Conservation (phyloP, 805 yeast species). For the Zygoascus tannicola region DNA sequence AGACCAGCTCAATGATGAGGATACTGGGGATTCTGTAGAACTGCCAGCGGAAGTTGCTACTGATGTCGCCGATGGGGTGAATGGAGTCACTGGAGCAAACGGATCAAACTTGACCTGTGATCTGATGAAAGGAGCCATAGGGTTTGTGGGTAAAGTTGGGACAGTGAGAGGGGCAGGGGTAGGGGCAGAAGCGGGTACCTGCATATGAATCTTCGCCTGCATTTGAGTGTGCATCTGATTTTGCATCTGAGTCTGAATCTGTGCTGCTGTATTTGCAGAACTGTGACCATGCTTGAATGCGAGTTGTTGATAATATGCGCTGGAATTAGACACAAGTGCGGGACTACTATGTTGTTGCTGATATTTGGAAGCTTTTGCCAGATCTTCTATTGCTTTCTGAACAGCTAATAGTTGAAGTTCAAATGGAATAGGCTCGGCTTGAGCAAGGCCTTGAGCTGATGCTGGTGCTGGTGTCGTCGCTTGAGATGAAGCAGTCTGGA, state of each 20-base stretch:
- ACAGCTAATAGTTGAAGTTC: not conserved
- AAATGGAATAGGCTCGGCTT: not conserved
- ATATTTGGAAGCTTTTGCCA: not conserved
- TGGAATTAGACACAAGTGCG: not conserved
- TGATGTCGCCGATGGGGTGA: not conserved
- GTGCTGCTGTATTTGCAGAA: not conserved
- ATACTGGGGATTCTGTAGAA: too few species aligned
- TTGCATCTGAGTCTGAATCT: not conserved
- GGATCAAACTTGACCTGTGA: slow-evolving; percentile 14
- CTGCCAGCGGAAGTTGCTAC: too few species aligned
- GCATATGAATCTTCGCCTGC: not conserved
- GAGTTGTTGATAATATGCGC: not conserved
- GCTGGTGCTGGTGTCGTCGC: too few species aligned
- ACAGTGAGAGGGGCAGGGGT: not conserved
- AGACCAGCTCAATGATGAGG: slow-evolving; percentile 10
- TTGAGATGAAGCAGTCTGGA: too few species aligned
- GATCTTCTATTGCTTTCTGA: not conserved
- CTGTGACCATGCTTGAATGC: not conserved
- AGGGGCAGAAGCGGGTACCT: not conserved
- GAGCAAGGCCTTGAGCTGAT: too few species aligned
- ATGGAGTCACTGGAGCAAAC: slow-evolving; percentile 12
- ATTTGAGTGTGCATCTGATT: too few species aligned
- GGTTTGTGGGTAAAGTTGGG: too few species aligned
- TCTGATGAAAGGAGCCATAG: not conserved
- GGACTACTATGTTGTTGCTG: not conserved